Percentiles rank a stretch among this genome's conserved stretches.
Evolutionary conservation across 352 stramenopile genomes (phyloP).

Genomic region (Aphanomyces euteiches): DNA sequence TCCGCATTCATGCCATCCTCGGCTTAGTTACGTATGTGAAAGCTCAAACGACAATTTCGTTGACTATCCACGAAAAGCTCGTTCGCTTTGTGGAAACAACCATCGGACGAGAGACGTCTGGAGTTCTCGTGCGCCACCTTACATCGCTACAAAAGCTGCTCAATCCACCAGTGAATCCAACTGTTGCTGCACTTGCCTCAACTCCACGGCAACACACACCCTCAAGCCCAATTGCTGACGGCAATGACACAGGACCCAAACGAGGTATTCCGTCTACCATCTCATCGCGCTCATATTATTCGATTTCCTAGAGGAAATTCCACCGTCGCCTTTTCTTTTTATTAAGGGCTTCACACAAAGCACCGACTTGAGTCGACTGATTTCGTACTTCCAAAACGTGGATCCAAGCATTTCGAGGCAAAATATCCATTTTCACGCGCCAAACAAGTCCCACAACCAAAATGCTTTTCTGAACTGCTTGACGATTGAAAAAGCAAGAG

Average conservation of each 20-base stretch:
- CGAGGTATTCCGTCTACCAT: too few species aligned
- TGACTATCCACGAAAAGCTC: not conserved
- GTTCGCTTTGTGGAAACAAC: not conserved
- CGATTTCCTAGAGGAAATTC: not conserved
- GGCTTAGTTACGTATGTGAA: slow-evolving; percentile 2
- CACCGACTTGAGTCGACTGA: not conserved
- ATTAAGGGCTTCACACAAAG: not conserved
- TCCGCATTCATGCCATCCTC: not conserved
- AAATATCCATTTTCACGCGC: not conserved
- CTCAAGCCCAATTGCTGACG: too few species aligned
- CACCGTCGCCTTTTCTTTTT: not conserved
- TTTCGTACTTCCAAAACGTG: slow-evolving; percentile 1
- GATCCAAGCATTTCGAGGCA: not conserved
- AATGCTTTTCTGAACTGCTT: not conserved
- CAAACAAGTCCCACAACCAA: not conserved
- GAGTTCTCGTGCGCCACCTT: not conserved
- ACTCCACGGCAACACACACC: too few species aligned
- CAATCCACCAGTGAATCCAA: not conserved
- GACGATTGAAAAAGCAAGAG: not conserved
- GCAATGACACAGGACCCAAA: too few species aligned
- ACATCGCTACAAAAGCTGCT: not conserved
- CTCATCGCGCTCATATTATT: not conserved
- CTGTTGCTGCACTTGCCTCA: too few species aligned
- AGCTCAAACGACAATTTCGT: not conserved
- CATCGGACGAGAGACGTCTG: not conserved